Evolutionary conservation across 495 filamentous ascomycete species (phyloP).

Genomic region (Emericellopsis terricola): DNA sequence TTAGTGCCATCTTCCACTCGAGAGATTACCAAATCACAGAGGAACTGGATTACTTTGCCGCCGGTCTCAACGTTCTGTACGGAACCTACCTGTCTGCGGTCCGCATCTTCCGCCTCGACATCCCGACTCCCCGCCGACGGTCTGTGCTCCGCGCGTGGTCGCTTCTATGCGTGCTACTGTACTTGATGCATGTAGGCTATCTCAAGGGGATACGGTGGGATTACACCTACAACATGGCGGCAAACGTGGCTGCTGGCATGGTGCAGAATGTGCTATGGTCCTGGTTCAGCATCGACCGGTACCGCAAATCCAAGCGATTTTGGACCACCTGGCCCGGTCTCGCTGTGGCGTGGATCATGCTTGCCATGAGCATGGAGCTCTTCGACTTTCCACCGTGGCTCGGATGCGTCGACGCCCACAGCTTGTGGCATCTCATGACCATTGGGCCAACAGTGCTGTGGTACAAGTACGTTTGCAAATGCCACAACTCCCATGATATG

Average conservation of each 20-base stretch:
- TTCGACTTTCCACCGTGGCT: conserved; percentile 80
- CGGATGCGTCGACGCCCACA: conserved; percentile 82
- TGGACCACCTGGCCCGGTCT: conserved; percentile 89
- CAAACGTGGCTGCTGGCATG: conserved; percentile 70
- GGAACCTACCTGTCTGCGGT: conserved; percentile 73
- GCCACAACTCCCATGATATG: not conserved
- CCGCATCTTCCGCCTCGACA: conserved; percentile 66
- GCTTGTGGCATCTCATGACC: conserved; percentile 87
- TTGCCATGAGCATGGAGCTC: conserved; percentile 90
- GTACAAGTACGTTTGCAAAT: conserved; percentile 82
- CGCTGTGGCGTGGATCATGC: conserved; percentile 79
- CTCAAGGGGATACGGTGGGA: conserved; percentile 77
- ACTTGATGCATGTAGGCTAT: conserved; percentile 64
- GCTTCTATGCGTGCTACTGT: conserved; percentile 46
- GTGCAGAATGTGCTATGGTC: conserved; percentile 76
- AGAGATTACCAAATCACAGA: conserved; percentile 76
- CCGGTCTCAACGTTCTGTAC: conserved; percentile 80
- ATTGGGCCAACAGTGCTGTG: conserved; percentile 79
- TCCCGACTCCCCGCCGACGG: conserved; percentile 33
- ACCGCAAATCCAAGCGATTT: conserved; percentile 41
- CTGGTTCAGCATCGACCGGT: conserved; percentile 59
- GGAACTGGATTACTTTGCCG: conserved; percentile 90
- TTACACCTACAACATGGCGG: conserved; percentile 94
- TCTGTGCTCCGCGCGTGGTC: conserved; percentile 59
- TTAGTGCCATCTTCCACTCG: conserved; percentile 79